Percentiles rank a stretch among this genome's conserved stretches.
Evolutionary conservation across 768 basidiomycete species (phyloP).

Genomic region (Russula earlei): DNA sequence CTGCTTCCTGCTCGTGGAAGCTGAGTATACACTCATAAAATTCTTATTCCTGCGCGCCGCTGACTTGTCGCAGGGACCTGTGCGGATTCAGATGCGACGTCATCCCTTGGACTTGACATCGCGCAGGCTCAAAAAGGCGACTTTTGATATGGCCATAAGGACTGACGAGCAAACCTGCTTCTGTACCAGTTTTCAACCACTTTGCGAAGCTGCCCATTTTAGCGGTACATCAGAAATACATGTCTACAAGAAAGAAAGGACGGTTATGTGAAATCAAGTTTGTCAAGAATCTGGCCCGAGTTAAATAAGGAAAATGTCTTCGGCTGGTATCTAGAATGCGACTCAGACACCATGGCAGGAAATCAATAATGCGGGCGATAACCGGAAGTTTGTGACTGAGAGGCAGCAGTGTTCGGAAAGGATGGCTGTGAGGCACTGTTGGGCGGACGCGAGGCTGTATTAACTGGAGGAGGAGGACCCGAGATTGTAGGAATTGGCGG

Average conservation of each 20-base stretch:
- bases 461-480: slow-evolving; percentile 1
- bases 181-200: too few relatives aligned
- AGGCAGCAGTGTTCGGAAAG: not conserved
- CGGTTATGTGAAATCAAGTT: not conserved
- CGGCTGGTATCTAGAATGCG: not conserved
- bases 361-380: not conserved
- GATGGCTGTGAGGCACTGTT: not conserved
- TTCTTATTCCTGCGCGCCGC: not conserved
- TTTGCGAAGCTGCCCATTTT: not conserved
- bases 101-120: not conserved
- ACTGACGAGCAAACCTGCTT: too few relatives aligned
- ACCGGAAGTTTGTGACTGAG: not conserved
- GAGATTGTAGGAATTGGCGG: slow-evolving; percentile 2
- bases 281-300: not conserved
- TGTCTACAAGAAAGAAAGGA: not conserved
- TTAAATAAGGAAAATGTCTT: not conserved
- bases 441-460: slow-evolving; percentile 3
- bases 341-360: not conserved
- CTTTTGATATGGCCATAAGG: too few relatives aligned
- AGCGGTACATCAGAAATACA: not conserved
- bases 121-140: not conserved
- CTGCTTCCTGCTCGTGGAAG: slow-evolving; percentile 2
- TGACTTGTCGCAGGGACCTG: not conserved
- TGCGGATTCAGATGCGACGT: not conserved
- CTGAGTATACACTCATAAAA: not conserved